Evolutionary conservation across 495 filamentous ascomycete species (phyloP).

Genomic region (Neurospora sp.): DNA sequence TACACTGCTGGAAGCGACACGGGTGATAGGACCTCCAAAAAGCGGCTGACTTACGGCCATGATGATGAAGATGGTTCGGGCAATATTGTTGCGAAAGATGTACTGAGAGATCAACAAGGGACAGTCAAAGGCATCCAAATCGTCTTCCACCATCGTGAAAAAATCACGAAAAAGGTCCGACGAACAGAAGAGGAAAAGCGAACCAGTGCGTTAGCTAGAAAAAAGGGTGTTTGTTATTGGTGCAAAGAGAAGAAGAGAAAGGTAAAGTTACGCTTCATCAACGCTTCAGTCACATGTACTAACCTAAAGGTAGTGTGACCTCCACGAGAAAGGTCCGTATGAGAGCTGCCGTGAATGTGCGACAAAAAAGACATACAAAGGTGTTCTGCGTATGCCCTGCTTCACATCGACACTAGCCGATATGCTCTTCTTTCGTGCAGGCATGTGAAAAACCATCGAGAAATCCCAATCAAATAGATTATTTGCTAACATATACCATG

Average conservation of each 20-base stretch:
- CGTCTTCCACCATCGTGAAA: neutral
- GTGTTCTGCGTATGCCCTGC: conserved; percentile 14
- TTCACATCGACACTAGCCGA: conserved; percentile 15
- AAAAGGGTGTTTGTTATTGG: conserved; percentile 16
- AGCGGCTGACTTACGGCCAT: conserved; percentile 8
- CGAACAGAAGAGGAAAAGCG: conserved; percentile 11
- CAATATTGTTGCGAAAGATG: neutral
- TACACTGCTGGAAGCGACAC: conserved; percentile 7
- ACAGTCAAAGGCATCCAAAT: neutral
- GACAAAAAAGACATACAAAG: conserved; percentile 13
- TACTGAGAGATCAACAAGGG: neutral
- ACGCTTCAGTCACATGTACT: neutral
- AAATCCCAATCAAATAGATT: neutral
- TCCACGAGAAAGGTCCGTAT: conserved; percentile 10
- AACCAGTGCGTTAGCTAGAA: conserved; percentile 12
- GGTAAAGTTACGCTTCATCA: conserved; percentile 3
- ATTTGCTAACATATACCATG: neutral
- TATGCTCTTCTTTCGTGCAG: conserved; percentile 18
- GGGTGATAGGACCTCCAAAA: conserved; percentile 4
- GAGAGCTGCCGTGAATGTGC: conserved; percentile 14
- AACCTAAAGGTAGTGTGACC: conserved; percentile 14
- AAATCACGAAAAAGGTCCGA: neutral
- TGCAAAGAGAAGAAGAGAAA: conserved; percentile 20
- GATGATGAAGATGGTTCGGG: neutral
- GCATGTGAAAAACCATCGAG: conserved; percentile 2